phyloP scores from a whole-genome alignment of 2,329 filamentous ascomycete genomes.

The Arthrobotrys pseudoclavata region DNA sequence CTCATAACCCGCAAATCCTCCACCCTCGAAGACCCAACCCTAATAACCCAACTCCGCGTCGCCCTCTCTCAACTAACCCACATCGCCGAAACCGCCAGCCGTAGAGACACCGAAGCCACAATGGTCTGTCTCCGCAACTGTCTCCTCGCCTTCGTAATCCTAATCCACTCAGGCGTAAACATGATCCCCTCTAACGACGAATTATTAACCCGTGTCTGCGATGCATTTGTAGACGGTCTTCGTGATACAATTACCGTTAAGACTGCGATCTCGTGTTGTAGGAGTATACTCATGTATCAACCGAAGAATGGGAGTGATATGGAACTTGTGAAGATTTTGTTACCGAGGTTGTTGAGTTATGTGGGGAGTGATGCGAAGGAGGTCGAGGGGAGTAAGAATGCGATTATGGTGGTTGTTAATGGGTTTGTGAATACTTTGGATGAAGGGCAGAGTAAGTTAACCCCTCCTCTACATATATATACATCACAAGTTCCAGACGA shows the following conservation, averaged over 20 bases:
- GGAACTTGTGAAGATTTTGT: slow-evolving; percentile 79
- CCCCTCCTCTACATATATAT: slow-evolving; percentile 60
- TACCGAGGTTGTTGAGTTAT: slow-evolving; percentile 82
- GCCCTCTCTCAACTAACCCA: slow-evolving; percentile 62
- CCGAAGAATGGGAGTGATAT: slow-evolving; percentile 76
- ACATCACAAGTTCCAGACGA: not conserved
- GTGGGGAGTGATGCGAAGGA: slow-evolving; percentile 73
- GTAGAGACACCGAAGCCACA: slow-evolving; percentile 78
- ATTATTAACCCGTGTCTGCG: slow-evolving; percentile 74
- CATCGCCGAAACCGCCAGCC: slow-evolving; percentile 63
- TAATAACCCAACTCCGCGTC: slow-evolving; percentile 63
- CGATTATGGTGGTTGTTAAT: slow-evolving; percentile 81
- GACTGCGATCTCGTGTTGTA: slow-evolving; percentile 89
- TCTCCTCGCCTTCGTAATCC: slow-evolving; percentile 86
- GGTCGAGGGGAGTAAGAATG: slow-evolving; percentile 78
- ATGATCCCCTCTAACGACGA: slow-evolving; percentile 79
- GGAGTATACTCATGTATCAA: slow-evolving; percentile 78
- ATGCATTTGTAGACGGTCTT: slow-evolving; percentile 87
- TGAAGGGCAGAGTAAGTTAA: slow-evolving; percentile 44
- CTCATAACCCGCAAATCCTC: slow-evolving; percentile 72
- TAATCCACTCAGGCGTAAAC: slow-evolving; percentile 84
- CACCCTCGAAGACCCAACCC: slow-evolving; percentile 35
- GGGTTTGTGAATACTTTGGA: slow-evolving; percentile 73
- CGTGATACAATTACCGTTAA: slow-evolving; percentile 67
- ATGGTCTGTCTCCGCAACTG: slow-evolving; percentile 93